These are phyloP conservation scores for Fusarium marasasianum DNA, from an alignment of 2,329 filamentous ascomycete species.

Conservation along the genomic window DNA sequence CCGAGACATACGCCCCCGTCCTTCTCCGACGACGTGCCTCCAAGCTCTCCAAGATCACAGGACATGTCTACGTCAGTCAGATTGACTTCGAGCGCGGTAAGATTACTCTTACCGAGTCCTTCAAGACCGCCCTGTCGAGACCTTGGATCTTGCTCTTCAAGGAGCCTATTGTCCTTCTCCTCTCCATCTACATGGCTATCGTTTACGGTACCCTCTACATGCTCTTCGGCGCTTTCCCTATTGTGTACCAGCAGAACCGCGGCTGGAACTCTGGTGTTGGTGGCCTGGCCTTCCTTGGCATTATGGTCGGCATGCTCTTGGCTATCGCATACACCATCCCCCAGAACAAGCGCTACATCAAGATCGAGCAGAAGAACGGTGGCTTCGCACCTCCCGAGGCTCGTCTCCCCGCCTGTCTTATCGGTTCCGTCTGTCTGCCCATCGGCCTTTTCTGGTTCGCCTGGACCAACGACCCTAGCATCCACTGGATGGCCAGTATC, in stretches of 20 bases:
- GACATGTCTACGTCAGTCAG: constrained; percentile 31
- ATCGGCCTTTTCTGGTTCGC: constrained; percentile 66
- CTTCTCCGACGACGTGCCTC: constrained; percentile 60
- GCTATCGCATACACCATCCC: constrained; percentile 31
- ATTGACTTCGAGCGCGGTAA: constrained; percentile 46
- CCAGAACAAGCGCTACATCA: constrained; percentile 32
- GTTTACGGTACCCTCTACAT: constrained; percentile 76
- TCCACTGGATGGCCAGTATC: constrained; percentile 63
- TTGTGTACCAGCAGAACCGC: constrained; percentile 67
- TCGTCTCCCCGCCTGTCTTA: constrained; percentile 24
- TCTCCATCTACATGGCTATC: constrained; percentile 83
- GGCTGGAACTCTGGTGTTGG: constrained; percentile 33
- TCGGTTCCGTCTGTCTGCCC: constrained; percentile 23
- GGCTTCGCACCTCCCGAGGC: constrained; percentile 32
- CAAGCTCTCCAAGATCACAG: constrained; percentile 33
- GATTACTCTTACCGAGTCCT: constrained; percentile 55
- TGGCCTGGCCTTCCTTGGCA: constrained; percentile 32
- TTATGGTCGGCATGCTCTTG: constrained; percentile 34
- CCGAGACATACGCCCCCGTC: constrained; percentile 83
- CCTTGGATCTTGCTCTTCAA: constrained; percentile 53
- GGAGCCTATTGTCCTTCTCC: constrained; percentile 82
- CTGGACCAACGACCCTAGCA: constrained; percentile 62
- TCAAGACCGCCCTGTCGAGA: constrained; percentile 74
- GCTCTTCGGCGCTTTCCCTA: constrained; percentile 75
- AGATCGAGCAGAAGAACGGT: constrained; percentile 24